These are phyloP conservation scores for Tetracladium marchalianum DNA, from an alignment of 495 filamentous ascomycete species.

Conservation along the genomic window DNA sequence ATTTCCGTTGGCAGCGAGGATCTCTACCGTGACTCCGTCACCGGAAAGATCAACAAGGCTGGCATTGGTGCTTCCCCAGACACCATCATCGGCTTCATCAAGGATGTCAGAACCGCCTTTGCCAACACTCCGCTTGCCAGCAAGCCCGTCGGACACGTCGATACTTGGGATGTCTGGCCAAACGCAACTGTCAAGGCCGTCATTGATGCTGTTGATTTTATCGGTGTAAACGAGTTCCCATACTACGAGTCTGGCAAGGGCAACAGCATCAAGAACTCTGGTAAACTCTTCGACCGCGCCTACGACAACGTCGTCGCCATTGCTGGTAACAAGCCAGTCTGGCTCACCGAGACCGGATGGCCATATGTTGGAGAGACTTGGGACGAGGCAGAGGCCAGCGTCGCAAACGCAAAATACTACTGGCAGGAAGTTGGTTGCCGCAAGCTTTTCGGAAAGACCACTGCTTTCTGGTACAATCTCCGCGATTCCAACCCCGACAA, in stretches of 20 bases:
- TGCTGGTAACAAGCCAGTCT: conserved; percentile 58
- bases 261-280: conserved; percentile 54
- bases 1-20: conserved; percentile 88
- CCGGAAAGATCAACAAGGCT: conserved; percentile 28
- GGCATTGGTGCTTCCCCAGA: conserved; percentile 49
- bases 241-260: conserved; percentile 60
- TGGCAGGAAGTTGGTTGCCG: conserved; percentile 70
- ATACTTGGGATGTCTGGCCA: conserved; percentile 82
- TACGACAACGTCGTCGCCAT: conserved; percentile 44
- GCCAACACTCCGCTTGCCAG: conserved; percentile 41
- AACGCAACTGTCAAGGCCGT: conserved; percentile 62
- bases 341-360: conserved; percentile 90
- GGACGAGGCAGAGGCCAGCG: conserved; percentile 49
- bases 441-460: conserved; percentile 50
- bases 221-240: conserved; percentile 67
- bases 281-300: conserved; percentile 51
- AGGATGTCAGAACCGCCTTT: conserved; percentile 47
- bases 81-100: conserved; percentile 53
- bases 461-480: conserved; percentile 68
- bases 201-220: conserved; percentile 57
- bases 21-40: conserved; percentile 66
- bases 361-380: conserved; percentile 55
- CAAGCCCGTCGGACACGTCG: conserved; percentile 68
- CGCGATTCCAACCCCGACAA: conserved; percentile 49
- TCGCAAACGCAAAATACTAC: conserved; percentile 60